These are phyloP conservation scores for Lentinula boryana DNA, from an alignment of 768 basidiomycete species.

Conservation along the genomic window DNA sequence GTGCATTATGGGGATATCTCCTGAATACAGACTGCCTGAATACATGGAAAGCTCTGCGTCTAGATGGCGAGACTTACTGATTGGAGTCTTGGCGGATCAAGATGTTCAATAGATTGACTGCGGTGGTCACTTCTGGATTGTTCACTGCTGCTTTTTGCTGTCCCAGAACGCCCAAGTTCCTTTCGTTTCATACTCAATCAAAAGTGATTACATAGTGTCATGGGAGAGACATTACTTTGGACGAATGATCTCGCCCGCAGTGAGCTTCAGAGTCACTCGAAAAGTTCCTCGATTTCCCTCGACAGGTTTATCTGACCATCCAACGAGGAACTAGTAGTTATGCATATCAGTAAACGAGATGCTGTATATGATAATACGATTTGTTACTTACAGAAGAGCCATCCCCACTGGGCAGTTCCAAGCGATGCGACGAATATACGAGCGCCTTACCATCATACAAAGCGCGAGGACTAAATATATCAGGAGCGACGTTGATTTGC, in stretches of 20 bases:
- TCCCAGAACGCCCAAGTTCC: slow-evolving; percentile 16
- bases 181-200: neutral
- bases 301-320: neutral
- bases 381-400: slow-evolving; percentile 16
- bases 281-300: slow-evolving; percentile 21
- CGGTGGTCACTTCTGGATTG: slow-evolving; percentile 14
- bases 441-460: slow-evolving; percentile 43
- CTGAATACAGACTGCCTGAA: slow-evolving; percentile 16
- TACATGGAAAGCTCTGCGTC: neutral
- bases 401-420: slow-evolving; percentile 21
- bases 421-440: slow-evolving; percentile 27
- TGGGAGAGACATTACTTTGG: slow-evolving; percentile 23
- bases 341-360: neutral
- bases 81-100: slow-evolving; percentile 43
- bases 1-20: slow-evolving; percentile 37
- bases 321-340: neutral
- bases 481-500: slow-evolving; percentile 28
- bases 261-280: slow-evolving; percentile 27
- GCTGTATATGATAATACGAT: neutral
- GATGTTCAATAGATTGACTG: slow-evolving; percentile 42
- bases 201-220: neutral
- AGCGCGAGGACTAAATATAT: slow-evolving; percentile 32
- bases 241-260: slow-evolving; percentile 28
- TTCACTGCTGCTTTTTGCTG: neutral
- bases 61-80: slow-evolving; percentile 23